These are phyloP conservation scores for Gracilaria gracilis DNA, from an alignment of 23 red algal genomes.

Conservation along the genomic window DNA sequence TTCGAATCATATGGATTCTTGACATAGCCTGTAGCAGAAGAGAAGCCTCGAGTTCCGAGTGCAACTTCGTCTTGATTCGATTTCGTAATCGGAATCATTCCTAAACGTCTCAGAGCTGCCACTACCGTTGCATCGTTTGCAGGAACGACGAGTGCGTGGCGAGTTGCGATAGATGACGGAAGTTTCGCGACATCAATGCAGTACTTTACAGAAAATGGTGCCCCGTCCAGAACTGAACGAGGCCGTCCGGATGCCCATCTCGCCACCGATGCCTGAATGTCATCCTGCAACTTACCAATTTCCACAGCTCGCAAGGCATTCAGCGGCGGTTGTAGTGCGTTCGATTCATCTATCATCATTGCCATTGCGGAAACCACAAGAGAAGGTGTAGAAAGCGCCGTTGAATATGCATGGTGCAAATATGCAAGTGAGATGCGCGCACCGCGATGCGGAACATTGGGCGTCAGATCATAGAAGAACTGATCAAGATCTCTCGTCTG, in stretches of 20 bases:
- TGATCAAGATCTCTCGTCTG: constrained; percentile 20
- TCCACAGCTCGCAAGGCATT: not conserved
- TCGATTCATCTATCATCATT: constrained; percentile 17
- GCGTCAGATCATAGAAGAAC: constrained; percentile 8
- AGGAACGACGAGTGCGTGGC: not conserved
- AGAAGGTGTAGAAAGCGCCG: constrained; percentile 20
- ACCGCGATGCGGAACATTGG: not conserved
- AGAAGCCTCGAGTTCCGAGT: constrained; percentile 49
- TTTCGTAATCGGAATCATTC: constrained; percentile 70
- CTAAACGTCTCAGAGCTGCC: constrained; percentile 36
- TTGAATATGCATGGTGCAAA: constrained; percentile 39
- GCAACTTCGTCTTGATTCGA: constrained; percentile 82
- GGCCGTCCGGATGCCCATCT: constrained; percentile 48
- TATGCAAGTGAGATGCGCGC: constrained; percentile 5
- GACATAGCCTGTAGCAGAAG: constrained; percentile 13
- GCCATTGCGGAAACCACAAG: not conserved
- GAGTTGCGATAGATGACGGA: constrained; percentile 37
- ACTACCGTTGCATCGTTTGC: constrained; percentile 48
- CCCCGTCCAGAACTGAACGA: constrained; percentile 70
- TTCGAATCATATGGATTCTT: constrained; percentile 39
- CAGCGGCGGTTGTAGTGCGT: constrained; percentile 7
- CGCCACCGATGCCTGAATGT: constrained; percentile 24
- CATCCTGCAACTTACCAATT: not conserved
- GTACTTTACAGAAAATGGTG: constrained; percentile 81
- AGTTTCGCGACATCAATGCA: constrained; percentile 32